Base-by-base conservation (phyloP, 768 basidiomycete genomes). In the Favolaschia claudopus region DNA sequence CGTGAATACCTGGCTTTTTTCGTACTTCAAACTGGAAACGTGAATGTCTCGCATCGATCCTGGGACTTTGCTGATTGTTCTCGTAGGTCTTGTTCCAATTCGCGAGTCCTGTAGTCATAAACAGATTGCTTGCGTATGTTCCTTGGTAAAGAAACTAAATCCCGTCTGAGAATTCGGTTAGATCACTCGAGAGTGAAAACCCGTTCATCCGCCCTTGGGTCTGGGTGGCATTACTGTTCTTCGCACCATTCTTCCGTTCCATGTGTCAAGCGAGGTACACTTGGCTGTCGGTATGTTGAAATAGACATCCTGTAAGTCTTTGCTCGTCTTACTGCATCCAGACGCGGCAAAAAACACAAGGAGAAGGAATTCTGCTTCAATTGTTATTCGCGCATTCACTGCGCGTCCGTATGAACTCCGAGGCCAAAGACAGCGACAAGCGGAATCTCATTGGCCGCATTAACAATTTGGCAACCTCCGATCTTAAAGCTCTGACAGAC, bases 391-490 rank as follows among this genome's bases (percentile, higher is more conserved):
- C 46, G n/a, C 67, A 68, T 47, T 44, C 61, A 22, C 76, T 88
- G 12, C 76, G 82, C 27, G 78, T 88, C 25, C 74, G 85, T 33
- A 76, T 84, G 74, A 79, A 77, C 53, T 73, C 79, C 37, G 42
- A 55, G 37, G 28, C 59, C 43, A 28, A 53, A 28, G 57, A 50
- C 22, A 29, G 34, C 20, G 27, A 58, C 15, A 73, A 70, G 17
- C 47, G 49, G 43, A 79, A 81, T 60, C 65, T 85, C n/a, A 77
- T 82, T 24, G 87, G 87, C 9, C 83, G 79, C 62, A 82, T 89
- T 67, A 87, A 85, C 68, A 87, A 87, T 46, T 71, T 87, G 10
- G 77, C 85, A 48, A 80, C 85, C 15, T 80, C 82, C 1, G 86
- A 88, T 64, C 65, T 84, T 15, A 70, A 44, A 10, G 43, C 27